Base-by-base conservation (phyloP, 768 basidiomycete species). In the Boletus vermiculosoides region DNA sequence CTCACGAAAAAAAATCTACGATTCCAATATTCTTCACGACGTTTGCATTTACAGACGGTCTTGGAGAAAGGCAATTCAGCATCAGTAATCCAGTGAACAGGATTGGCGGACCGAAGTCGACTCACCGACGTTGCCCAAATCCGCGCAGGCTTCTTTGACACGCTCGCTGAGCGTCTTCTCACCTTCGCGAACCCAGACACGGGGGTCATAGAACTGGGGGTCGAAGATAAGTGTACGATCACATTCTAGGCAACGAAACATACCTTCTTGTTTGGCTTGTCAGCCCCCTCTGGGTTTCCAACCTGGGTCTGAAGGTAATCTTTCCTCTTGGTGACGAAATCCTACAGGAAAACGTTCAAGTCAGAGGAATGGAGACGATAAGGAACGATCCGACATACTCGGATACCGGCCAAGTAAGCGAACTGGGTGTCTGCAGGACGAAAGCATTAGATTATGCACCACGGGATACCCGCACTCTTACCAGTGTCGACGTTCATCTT, bases 231-330 rank as follows among this genome's bases (percentile, higher is more conserved):
- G 55, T 36, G 4, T 9, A 15, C 15, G 37, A 20, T 23, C 45
- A 16, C 5, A 28, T 51, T 48, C 51, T 4, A 48, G 44, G 13
- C 2, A 10, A 42, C 28, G 20, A 10, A 28, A 13, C 57, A 69
- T 54, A 86, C 88, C 86, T 98, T 99, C 90, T 99, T 99, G 87
- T 99, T 98, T 55, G 96, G 96, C 81, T 96, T 96, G 77, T 98
- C 95, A 22, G 85, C 73, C 45, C 94, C 95, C 25, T 98, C 95
- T 40, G 97, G 97, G 83, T 98, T 98, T 49, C 96, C 96, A 61
- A 98, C 93, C 73, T 99, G 96, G 31, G 85, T 80, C 69, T 83
- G 72, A 64, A 99, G 81, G 78, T 97, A 98, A 58, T 83, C 96
- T 65, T 86, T 84, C 84, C 92, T 97, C 63, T 84, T 87, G 64